Conservation (phyloP, 179 eudicot genomes). For the Drosera spatulata region DNA sequence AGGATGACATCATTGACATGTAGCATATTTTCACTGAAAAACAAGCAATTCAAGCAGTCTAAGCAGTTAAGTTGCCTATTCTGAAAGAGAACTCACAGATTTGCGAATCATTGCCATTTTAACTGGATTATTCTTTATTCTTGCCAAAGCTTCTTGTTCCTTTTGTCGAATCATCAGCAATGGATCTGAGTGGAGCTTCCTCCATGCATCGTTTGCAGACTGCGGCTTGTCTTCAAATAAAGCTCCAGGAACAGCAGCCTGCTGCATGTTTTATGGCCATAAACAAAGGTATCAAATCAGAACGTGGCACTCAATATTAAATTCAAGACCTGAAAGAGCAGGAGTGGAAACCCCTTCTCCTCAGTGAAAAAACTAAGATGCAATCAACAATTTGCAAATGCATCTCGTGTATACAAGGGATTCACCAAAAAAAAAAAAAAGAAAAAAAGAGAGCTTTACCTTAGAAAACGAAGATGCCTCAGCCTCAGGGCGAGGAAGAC, state of each 20-base stretch:
- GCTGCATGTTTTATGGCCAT: conserved; percentile 14
- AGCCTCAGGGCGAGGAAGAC: conserved; percentile 37
- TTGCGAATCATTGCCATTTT: conserved; percentile 97
- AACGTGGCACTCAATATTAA: neutral
- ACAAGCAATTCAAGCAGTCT: too few species aligned
- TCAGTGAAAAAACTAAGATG: neutral
- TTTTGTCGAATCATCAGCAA: conserved; percentile 83
- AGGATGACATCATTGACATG: too few species aligned
- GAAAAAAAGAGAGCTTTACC: conserved; percentile 17
- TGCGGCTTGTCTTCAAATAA: conserved; percentile 95
- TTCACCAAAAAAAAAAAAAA: neutral
- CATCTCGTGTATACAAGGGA: neutral
- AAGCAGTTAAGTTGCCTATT: neutral
- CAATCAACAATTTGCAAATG: too few species aligned
- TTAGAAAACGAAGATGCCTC: conserved; percentile 23
- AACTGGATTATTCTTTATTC: conserved; percentile 84
- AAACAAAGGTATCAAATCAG: neutral
- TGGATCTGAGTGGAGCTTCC: conserved; percentile 95
- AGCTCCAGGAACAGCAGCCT: conserved; percentile 68
- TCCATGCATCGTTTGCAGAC: conserved; percentile 97
- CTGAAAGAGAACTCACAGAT: conserved; percentile 43
- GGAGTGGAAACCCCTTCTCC: neutral
- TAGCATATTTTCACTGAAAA: too few species aligned
- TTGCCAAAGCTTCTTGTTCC: conserved; percentile 93
- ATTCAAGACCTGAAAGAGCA: neutral